Percentiles rank a stretch among this genome's conserved stretches.
Evolutionary conservation across 2,329 filamentous ascomycete genomes (phyloP).

Genomic region (Colletotrichum euphorbiae): DNA sequence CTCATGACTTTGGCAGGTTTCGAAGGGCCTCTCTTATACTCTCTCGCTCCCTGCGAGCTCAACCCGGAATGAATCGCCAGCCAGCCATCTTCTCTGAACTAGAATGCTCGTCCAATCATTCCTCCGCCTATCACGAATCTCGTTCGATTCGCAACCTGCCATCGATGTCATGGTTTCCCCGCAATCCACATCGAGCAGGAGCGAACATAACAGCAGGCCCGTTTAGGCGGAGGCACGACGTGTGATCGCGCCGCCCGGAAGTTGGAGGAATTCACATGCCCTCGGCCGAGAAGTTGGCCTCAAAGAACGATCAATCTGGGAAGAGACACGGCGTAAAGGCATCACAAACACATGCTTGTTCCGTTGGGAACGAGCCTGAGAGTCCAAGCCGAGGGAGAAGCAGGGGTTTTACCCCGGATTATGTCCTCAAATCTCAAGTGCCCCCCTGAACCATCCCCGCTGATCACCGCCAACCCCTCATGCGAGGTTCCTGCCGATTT

Average conservation of each 20-base stretch:
- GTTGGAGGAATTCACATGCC: conserved; percentile 19
- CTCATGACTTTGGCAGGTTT: neutral
- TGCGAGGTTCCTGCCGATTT: conserved; percentile 28
- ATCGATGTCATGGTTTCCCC: conserved; percentile 14
- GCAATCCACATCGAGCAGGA: conserved; percentile 8
- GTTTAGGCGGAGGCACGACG: neutral
- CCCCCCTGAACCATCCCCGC: conserved; percentile 14
- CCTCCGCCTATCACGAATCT: conserved; percentile 4
- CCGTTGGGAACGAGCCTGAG: neutral
- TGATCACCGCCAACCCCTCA: conserved; percentile 27
- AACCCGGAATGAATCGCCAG: neutral
- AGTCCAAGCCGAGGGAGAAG: conserved; percentile 28
- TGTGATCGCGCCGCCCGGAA: conserved; percentile 19
- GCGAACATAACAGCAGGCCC: neutral
- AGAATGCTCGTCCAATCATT: neutral
- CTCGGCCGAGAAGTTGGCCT: conserved; percentile 4
- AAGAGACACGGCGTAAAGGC: neutral
- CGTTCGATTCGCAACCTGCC: neutral
- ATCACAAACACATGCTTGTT: conserved; percentile 21
- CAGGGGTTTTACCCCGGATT: conserved; percentile 28
- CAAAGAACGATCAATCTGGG: neutral
- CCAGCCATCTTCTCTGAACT: neutral
- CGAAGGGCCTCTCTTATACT: conserved; percentile 17
- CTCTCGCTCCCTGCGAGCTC: neutral
- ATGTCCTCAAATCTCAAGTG: neutral